Conservation (phyloP, 805 yeast genomes). For the Tetrapisispora arboricola region DNA sequence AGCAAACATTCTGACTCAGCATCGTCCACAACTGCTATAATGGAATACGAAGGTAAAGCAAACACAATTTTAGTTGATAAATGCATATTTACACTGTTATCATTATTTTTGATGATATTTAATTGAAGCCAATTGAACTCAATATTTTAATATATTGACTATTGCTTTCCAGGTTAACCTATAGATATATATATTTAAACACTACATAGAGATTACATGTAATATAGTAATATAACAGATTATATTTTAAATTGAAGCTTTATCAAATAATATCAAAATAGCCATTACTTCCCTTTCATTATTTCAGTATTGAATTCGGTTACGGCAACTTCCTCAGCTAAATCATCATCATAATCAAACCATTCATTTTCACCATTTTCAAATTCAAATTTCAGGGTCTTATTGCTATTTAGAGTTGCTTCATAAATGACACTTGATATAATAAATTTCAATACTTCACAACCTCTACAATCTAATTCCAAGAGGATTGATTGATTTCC, state of each 20-base stretch:
- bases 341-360: slow-evolving; percentile 90
- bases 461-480: slow-evolving; percentile 77
- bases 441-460: slow-evolving; percentile 57
- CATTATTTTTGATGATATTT: too few species aligned
- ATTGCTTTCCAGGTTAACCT: too few species aligned
- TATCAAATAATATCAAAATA: too few species aligned
- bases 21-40: slow-evolving; percentile 1
- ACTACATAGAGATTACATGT: too few species aligned
- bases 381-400: slow-evolving; percentile 27
- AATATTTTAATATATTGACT: too few species aligned
- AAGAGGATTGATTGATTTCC: slow-evolving; percentile 34
- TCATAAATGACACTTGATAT: slow-evolving; percentile 35
- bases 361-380: slow-evolving; percentile 77
- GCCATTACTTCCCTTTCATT: slow-evolving; percentile 24
- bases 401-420: slow-evolving; percentile 18
- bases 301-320: slow-evolving; percentile 65
- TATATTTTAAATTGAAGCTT: too few species aligned
- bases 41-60: neutral
- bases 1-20: slow-evolving; percentile 3
- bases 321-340: slow-evolving; percentile 69
- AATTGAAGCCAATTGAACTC: too few species aligned
- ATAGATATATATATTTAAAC: too few species aligned
- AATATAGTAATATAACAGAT: too few species aligned
- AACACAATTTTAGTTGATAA: neutral
- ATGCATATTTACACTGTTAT: neutral